These are phyloP conservation scores for Neonectria hederae DNA, from an alignment of 2,329 filamentous ascomycete species.

Conservation along the genomic window DNA sequence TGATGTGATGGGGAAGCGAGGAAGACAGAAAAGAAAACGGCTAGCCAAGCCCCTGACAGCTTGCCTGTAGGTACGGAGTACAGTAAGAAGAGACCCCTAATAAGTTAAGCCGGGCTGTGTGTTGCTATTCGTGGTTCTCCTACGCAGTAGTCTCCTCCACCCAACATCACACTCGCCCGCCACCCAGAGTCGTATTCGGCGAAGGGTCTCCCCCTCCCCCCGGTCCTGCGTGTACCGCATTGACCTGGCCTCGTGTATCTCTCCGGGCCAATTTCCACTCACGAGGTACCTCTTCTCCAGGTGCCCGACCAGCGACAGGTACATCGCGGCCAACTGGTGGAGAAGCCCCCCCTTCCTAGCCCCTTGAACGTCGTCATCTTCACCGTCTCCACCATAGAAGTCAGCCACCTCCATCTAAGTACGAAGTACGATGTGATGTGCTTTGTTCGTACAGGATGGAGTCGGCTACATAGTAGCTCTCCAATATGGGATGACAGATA, in stretches of 20 bases:
- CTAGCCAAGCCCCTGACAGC: not conserved
- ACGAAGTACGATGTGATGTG: not conserved
- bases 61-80: too few species aligned
- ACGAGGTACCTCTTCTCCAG: slow-evolving; percentile 12
- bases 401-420: slow-evolving; percentile 54
- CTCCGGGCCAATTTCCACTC: slow-evolving; percentile 3
- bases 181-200: slow-evolving; percentile 21
- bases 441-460: not conserved
- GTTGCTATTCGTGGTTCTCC: slow-evolving; percentile 24
- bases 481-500: slow-evolving; percentile 5
- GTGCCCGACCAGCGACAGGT: slow-evolving; percentile 17
- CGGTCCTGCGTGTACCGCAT: not conserved
- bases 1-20: not conserved
- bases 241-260: slow-evolving; percentile 16
- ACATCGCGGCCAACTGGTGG: slow-evolving; percentile 17
- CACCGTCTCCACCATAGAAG: slow-evolving; percentile 47
- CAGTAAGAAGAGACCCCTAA: slow-evolving; percentile 1
- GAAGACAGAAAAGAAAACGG: not conserved
- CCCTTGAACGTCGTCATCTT: slow-evolving; percentile 42
- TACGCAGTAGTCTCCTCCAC: not conserved
- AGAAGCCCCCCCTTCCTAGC: slow-evolving; percentile 22
- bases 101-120: slow-evolving; percentile 15
- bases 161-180: slow-evolving; percentile 18
- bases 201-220: slow-evolving; percentile 8
- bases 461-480: not conserved